phyloP scores from a whole-genome alignment of 257 asterid species.

The Penstemon newberryi region DNA sequence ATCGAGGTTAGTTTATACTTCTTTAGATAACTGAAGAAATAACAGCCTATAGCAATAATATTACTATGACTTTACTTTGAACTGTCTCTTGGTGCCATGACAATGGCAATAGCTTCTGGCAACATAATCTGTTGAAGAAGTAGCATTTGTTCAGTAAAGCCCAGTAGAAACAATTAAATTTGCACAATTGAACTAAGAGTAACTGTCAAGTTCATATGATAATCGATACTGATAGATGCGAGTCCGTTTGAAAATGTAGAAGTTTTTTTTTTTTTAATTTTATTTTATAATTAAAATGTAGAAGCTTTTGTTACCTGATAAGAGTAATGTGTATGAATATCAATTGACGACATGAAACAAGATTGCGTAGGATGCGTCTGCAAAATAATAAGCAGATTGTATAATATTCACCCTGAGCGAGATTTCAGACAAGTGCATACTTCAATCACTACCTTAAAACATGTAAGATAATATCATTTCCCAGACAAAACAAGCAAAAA shows the following conservation, averaged over 20 bases:
- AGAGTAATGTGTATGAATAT: slow-evolving; percentile 92
- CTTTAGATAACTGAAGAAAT: not conserved
- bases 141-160: slow-evolving; percentile 11
- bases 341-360: slow-evolving; percentile 98
- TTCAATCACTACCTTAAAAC: not conserved
- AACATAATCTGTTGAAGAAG: slow-evolving; percentile 71
- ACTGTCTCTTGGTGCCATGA: slow-evolving; percentile 91
- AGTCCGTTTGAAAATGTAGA: no score
- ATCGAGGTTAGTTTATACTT: not conserved
- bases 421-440: slow-evolving; percentile 7
- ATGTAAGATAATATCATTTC: no score
- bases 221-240: no score
- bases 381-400: slow-evolving; percentile 37
- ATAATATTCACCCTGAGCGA: slow-evolving; percentile 20
- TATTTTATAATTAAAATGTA: no score
- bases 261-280: no score
- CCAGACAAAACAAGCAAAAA: not conserved
- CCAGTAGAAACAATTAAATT: not conserved
- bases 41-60: slow-evolving; percentile 1
- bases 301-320: slow-evolving; percentile 62
- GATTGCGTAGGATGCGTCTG: slow-evolving; percentile 99
- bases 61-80: slow-evolving; percentile 54
- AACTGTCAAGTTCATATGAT: not conserved
- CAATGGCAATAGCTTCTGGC: slow-evolving; percentile 95
- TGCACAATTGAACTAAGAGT: slow-evolving; percentile 10